Evolutionary conservation across 169 alveolate species (phyloP).

Genomic region (Blepharisma undulans): DNA sequence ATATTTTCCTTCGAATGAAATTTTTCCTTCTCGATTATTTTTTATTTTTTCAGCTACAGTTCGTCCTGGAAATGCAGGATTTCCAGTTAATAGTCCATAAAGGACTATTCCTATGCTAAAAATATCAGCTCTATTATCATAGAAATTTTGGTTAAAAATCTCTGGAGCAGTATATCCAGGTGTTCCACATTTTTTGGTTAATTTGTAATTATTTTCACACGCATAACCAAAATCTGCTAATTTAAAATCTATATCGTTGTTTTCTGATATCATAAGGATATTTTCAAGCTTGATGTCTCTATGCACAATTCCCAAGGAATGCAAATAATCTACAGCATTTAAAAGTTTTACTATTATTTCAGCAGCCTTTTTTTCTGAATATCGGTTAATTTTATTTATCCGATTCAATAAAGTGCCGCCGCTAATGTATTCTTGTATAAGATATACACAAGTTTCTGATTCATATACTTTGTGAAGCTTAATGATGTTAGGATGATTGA

Average conservation of each 20-base stretch:
- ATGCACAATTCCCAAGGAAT: constrained; percentile 87
- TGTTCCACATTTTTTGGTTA: not conserved
- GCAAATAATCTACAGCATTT: constrained; percentile 88
- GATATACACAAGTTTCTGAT: not conserved
- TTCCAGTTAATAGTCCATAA: constrained; percentile 15
- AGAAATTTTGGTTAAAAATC: not conserved
- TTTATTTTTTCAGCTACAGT: not conserved
- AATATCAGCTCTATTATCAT: constrained; percentile 13
- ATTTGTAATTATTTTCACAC: not conserved
- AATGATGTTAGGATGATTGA: not conserved
- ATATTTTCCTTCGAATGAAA: not conserved
- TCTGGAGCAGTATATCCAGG: constrained; percentile 40
- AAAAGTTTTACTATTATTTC: constrained; percentile 83
- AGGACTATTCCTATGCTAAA: constrained; percentile 16
- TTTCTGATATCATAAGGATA: constrained; percentile 79
- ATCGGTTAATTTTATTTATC: constrained; percentile 83
- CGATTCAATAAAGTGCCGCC: constrained; percentile 91
- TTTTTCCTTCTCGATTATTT: not conserved
- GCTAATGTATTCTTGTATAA: not conserved
- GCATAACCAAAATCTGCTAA: constrained; percentile 92
- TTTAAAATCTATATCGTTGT: constrained; percentile 84
- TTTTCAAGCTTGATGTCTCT: constrained; percentile 93
- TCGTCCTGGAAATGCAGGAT: not conserved
- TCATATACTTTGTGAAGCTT: constrained; percentile 17
- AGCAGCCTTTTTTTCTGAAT: constrained; percentile 87